Evolutionary conservation across 148 eudicot genomes (phyloP), one percentile per base, ranked within the genome.

Genomic region (Talinum fruticosum): DNA sequence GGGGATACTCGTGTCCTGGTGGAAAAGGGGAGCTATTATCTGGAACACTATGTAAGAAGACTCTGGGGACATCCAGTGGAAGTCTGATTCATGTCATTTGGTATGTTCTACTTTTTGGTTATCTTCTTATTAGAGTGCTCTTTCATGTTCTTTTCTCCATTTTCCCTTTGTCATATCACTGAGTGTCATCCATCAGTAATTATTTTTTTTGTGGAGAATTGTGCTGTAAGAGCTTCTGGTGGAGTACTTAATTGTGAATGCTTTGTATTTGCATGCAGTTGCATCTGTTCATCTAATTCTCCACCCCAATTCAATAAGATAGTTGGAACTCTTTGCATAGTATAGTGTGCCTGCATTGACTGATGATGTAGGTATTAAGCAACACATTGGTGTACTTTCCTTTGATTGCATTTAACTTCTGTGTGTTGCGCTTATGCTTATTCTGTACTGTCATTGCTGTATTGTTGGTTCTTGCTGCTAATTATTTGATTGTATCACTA

Each of bases 31-130:
- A 96, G 87, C 87, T 96, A 34, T 77, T 96, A 10, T 83, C 98
- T 72, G 99, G 99, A 36, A 96, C 99, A 69, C 88, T 96, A 30
- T 96, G 99, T 85, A 96, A 96, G 82, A 96, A 96, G 82, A 85
- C 99, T 61, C 92, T 96, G 47, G 99, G 99, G 51, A 88, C 98
- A 73, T 88, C 93, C 8, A 85, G 88, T 16, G 99, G 99, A 65
- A 96, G 99, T 91, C 89, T 96, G 79, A 93, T 96, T 54, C 99
- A 96, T 86, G 97, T 96, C 74, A 96, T 96, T 35, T 94, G 98
- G 98, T 94, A 86, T 33, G 78, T 71, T 61, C 33, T 14, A 5
- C 68, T 29, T 24, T 54, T 32, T 35, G 30, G 24, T 29, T 30
- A 64, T 38, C 29, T 19, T 67, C n/a, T 41, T 18, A 35, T n/a